phyloP scores from a whole-genome alignment of 345 rosid genomes.

The Linum usitatissimum region DNA sequence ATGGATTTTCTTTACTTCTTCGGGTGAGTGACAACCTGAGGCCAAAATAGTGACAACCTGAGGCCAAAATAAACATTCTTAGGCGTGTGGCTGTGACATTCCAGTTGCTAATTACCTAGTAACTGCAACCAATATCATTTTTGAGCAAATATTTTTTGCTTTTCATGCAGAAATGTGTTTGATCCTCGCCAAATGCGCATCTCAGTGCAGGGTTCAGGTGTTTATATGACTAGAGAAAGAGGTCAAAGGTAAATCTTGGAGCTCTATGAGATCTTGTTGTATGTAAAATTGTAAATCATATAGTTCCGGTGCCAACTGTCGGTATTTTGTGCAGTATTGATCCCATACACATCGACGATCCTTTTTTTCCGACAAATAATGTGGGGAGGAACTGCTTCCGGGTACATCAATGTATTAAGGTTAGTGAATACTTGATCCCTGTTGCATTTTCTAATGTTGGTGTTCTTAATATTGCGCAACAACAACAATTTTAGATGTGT shows the following conservation, averaged over 20 bases:
- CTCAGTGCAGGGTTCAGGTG: constrained; percentile 88
- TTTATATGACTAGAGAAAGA: constrained; percentile 80
- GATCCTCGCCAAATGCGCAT: constrained; percentile 98
- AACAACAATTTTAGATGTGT: neutral
- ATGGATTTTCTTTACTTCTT: constrained; percentile 98
- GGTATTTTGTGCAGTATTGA: constrained; percentile 50
- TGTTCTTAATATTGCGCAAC: neutral
- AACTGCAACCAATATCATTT: neutral
- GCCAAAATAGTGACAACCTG: constrained; percentile 28
- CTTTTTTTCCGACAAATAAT: constrained; percentile 83
- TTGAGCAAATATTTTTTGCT: constrained; percentile 7
- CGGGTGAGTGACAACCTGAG: constrained; percentile 54
- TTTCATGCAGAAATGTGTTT: constrained; percentile 66
- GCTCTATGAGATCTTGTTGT: neutral
- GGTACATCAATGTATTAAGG: constrained; percentile 98
- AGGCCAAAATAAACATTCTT: constrained; percentile 12
- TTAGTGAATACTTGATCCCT: constrained; percentile 16
- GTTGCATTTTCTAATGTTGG: constrained; percentile 6
- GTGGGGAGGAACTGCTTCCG: constrained; percentile 98
- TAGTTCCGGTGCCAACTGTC: constrained; percentile 15
- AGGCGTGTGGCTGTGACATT: neutral
- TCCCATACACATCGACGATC: constrained; percentile 94
- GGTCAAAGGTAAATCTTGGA: constrained; percentile 61
- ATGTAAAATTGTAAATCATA: constrained; percentile 8
- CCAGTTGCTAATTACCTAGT: neutral